These are phyloP conservation scores for Globisporangium canariense DNA, from an alignment of 352 stramenopile genomes.

Conservation along the genomic window DNA sequence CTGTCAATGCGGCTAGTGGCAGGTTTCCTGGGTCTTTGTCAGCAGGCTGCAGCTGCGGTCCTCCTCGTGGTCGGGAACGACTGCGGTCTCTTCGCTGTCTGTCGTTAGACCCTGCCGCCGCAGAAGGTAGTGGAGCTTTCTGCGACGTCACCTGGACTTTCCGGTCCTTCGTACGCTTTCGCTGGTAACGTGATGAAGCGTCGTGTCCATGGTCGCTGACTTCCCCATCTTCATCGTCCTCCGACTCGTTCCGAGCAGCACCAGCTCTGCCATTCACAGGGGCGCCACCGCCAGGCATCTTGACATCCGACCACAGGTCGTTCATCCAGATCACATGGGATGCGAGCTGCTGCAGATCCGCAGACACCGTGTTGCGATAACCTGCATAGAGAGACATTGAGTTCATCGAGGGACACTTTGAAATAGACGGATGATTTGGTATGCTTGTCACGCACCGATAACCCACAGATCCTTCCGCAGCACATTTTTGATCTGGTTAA, in stretches of 20 bases:
- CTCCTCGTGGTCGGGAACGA: slow-evolving; percentile 11
- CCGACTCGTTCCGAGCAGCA: slow-evolving; percentile 6
- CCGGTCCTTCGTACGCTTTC: slow-evolving; percentile 9
- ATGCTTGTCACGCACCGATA: slow-evolving; percentile 44
- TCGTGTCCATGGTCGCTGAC: slow-evolving; percentile 10
- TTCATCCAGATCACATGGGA: slow-evolving; percentile 74
- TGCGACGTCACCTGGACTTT: slow-evolving; percentile 17
- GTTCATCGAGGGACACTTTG: background rate
- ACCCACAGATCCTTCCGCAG: slow-evolving; percentile 85
- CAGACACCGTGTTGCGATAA: slow-evolving; percentile 67
- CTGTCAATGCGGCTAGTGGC: background rate
- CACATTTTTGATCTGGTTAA: slow-evolving; percentile 79
- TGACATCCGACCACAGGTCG: slow-evolving; percentile 58
- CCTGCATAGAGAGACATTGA: slow-evolving; percentile 25
- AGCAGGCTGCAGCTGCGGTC: background rate
- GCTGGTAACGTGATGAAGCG: background rate
- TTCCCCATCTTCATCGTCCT: slow-evolving; percentile 6
- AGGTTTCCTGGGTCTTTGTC: background rate
- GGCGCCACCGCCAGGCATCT: slow-evolving; percentile 12
- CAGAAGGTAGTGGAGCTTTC: background rate
- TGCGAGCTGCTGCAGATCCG: slow-evolving; percentile 74
- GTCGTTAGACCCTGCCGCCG: background rate
- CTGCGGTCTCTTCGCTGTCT: slow-evolving; percentile 12
- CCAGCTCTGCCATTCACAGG: slow-evolving; percentile 8
- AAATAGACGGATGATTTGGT: too few relatives aligned